A percentile compares a stretch with the other conserved stretches of the same genome.
These are phyloP conservation scores for Paraphaeosphaeria sporulosa DNA, from an alignment of 2,329 filamentous ascomycete species.

Conservation along the genomic window DNA sequence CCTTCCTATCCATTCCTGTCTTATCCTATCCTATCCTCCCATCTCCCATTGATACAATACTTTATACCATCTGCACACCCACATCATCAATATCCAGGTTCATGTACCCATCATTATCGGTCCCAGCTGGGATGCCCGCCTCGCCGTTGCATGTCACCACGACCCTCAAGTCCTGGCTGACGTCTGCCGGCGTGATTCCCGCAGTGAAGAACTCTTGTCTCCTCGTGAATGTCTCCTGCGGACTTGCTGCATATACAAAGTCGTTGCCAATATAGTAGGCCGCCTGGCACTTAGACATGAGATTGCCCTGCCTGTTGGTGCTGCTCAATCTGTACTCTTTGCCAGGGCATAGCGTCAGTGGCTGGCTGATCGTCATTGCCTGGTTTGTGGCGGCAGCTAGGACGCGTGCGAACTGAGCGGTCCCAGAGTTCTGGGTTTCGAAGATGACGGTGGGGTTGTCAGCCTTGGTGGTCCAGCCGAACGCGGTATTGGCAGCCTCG, in stretches of 20 bases:
- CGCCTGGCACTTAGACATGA: slow-evolving; percentile 27
- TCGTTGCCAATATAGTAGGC: slow-evolving; percentile 27
- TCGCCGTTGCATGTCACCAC: slow-evolving; percentile 31
- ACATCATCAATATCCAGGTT: slow-evolving; percentile 23
- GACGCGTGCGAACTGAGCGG: slow-evolving; percentile 27
- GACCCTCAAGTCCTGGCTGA: slow-evolving; percentile 32
- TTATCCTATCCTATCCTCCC: neutral
- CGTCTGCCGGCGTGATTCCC: slow-evolving; percentile 21
- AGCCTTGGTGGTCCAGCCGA: slow-evolving; percentile 31
- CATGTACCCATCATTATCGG: slow-evolving; percentile 28
- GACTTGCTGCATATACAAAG: slow-evolving; percentile 24
- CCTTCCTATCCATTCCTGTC: neutral
- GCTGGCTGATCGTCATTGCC: slow-evolving; percentile 30
- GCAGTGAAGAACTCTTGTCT: slow-evolving; percentile 29
- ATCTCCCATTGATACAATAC: neutral
- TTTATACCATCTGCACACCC: slow-evolving; percentile 11
- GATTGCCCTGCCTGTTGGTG: slow-evolving; percentile 24
- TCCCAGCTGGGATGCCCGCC: slow-evolving; percentile 23
- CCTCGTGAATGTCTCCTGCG: slow-evolving; percentile 24
- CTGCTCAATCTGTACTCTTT: slow-evolving; percentile 27
- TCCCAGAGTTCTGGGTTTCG: slow-evolving; percentile 18
- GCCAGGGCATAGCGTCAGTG: slow-evolving; percentile 38
- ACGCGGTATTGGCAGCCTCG: slow-evolving; percentile 19
- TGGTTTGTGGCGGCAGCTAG: slow-evolving; percentile 30
- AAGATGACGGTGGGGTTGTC: slow-evolving; percentile 30